Conservation (phyloP, 2,329 filamentous ascomycete genomes). For the Colletotrichum sublineola region DNA sequence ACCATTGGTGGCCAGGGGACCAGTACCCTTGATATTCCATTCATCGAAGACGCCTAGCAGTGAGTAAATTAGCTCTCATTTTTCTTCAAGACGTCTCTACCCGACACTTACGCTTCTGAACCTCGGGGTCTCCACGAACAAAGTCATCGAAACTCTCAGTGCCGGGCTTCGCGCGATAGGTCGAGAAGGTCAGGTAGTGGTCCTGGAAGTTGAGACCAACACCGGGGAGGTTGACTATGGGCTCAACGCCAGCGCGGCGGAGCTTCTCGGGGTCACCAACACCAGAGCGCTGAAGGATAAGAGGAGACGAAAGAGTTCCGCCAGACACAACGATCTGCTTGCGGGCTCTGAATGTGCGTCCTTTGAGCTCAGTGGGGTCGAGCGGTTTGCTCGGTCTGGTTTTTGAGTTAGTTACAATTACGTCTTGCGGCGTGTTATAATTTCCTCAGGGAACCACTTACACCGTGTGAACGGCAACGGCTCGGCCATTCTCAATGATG, state of each 20-base stretch:
- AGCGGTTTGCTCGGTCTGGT: constrained; percentile 73
- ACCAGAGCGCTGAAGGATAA: constrained; percentile 82
- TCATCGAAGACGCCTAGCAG: constrained; percentile 75
- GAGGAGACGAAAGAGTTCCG: constrained; percentile 79
- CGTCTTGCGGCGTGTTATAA: too few species aligned
- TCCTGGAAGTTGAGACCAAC: constrained; percentile 84
- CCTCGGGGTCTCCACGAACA: constrained; percentile 77
- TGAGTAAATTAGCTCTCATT: constrained; percentile 22
- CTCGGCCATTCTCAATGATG: constrained; percentile 78
- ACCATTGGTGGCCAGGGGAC: constrained; percentile 81
- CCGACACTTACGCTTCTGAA: constrained; percentile 70
- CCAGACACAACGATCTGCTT: constrained; percentile 82
- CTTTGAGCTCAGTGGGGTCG: constrained; percentile 64
- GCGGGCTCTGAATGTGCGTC: constrained; percentile 72
- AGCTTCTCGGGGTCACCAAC: constrained; percentile 81
- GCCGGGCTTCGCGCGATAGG: constrained; percentile 79
- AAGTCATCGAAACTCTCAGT: constrained; percentile 87
- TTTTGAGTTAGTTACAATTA: constrained; percentile 35
- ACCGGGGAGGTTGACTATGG: constrained; percentile 77
- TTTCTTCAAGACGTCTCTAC: not conserved
- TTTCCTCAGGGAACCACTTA: constrained; percentile 50
- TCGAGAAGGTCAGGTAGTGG: constrained; percentile 79
- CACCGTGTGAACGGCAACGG: constrained; percentile 79
- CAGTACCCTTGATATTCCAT: constrained; percentile 84
- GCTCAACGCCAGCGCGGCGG: constrained; percentile 75